phyloP scores from a whole-genome alignment of 208 protist genomes.

The Borovskyia barvae region DNA sequence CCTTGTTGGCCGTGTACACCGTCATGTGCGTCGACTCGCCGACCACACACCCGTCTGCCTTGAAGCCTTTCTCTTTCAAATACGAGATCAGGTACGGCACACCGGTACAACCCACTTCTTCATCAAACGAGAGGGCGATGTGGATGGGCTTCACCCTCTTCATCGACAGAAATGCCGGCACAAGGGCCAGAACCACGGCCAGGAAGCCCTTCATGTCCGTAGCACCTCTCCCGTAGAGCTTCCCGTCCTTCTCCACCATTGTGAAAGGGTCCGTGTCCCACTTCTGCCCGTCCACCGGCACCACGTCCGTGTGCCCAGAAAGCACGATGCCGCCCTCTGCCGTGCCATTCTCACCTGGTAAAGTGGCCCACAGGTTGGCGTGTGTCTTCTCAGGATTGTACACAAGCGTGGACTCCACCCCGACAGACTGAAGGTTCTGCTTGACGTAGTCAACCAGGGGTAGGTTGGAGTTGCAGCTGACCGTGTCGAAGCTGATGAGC shows the following conservation, averaged over 20 bases:
- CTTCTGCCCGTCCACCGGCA: slow-evolving; percentile 51
- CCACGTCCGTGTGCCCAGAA: slow-evolving; percentile 52
- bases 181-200: slow-evolving; percentile 35
- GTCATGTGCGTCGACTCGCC: slow-evolving; percentile 11
- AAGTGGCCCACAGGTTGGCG: slow-evolving; percentile 53
- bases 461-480: slow-evolving; percentile 43
- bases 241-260: slow-evolving; percentile 44
- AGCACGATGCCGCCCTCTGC: slow-evolving; percentile 55
- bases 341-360: slow-evolving; percentile 35
- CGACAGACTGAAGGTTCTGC: slow-evolving; percentile 23
- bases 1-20: slow-evolving; percentile 39
- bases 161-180: slow-evolving; percentile 29
- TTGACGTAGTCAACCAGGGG: slow-evolving; percentile 35
- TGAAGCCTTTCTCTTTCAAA: slow-evolving; percentile 19
- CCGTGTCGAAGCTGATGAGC: slow-evolving; percentile 56
- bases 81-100: slow-evolving; percentile 22
- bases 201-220: slow-evolving; percentile 61
- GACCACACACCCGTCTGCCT: slow-evolving; percentile 38
- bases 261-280: slow-evolving; percentile 56
- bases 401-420: slow-evolving; percentile 31
- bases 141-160: slow-evolving; percentile 42
- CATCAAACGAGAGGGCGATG: slow-evolving; percentile 44
- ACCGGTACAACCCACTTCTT: slow-evolving; percentile 37
- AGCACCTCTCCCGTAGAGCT: slow-evolving; percentile 41
- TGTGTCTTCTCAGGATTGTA: slow-evolving; percentile 34